Conservation (phyloP, 176 grass and related monocot species). For the Phoenix roebelenii region DNA sequence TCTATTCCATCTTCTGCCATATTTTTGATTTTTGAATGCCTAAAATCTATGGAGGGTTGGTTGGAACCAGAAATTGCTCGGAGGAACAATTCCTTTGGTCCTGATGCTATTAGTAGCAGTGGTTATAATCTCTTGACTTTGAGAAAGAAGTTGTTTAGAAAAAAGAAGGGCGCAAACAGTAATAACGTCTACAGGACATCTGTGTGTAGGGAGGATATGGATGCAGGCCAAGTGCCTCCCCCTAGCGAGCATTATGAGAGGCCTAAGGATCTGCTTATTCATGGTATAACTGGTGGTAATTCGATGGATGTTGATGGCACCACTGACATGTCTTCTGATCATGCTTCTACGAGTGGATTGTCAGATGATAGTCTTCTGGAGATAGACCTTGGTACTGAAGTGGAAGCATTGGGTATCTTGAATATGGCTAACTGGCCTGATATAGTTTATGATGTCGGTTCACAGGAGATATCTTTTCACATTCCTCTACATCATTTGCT, state of each 20-base stretch:
- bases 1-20: conserved; percentile 35
- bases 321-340: conserved; percentile 23
- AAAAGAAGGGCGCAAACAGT: conserved; percentile 24
- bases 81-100: conserved; percentile 31
- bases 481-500: conserved; percentile 95
- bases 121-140: conserved; percentile 25
- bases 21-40: conserved; percentile 67
- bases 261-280: too few species aligned
- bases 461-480: conserved; percentile 95
- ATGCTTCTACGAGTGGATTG: conserved; percentile 37
- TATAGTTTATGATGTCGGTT: conserved; percentile 80
- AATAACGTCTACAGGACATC: conserved; percentile 15
- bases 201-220: conserved; percentile 17
- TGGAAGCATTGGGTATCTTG: conserved; percentile 55
- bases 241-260: conserved; percentile 16
- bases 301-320: conserved; percentile 4
- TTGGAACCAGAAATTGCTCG: conserved; percentile 39
- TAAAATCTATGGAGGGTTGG: conserved; percentile 82
- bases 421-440: conserved; percentile 58
- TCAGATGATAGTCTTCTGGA: conserved; percentile 57
- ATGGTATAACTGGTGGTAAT: conserved; percentile 4
- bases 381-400: conserved; percentile 46
- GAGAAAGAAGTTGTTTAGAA: conserved; percentile 45
- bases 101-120: conserved; percentile 32
- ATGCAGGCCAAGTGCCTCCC: not conserved